Evolutionary conservation across 208 protist species (phyloP).

Genomic region (Trypanosoma cruzi): DNA sequence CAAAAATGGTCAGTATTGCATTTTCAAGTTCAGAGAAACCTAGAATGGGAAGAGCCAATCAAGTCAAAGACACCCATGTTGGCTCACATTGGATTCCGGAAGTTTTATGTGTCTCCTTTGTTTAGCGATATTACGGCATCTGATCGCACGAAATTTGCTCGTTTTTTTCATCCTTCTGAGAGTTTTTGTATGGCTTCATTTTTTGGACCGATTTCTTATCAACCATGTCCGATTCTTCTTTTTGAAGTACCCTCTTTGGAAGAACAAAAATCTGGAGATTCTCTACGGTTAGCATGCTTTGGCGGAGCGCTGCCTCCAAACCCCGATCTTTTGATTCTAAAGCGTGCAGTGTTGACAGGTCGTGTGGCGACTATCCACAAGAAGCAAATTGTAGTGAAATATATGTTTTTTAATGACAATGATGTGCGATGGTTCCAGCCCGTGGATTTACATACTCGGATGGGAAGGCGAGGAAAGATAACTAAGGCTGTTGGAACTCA

Average conservation of each 20-base stretch:
- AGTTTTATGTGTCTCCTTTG: constrained; percentile 91
- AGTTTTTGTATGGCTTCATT: constrained; percentile 86
- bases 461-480: constrained; percentile 95
- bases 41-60: constrained; percentile 79
- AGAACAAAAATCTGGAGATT: constrained; percentile 71
- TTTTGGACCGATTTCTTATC: constrained; percentile 88
- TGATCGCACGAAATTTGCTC: constrained; percentile 84
- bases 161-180: constrained; percentile 85
- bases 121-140: constrained; percentile 85
- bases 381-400: constrained; percentile 95
- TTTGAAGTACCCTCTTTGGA: constrained; percentile 88
- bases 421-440: constrained; percentile 98
- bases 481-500: constrained; percentile 96
- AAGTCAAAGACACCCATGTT: constrained; percentile 92
- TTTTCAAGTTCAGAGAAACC: constrained; percentile 75
- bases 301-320: constrained; percentile 80
- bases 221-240: constrained; percentile 82
- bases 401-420: constrained; percentile 95
- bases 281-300: constrained; percentile 76
- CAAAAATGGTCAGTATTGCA: constrained; percentile 93
- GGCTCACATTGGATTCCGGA: constrained; percentile 88
- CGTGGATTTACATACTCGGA: constrained; percentile 96
- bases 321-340: constrained; percentile 82
- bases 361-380: constrained; percentile 91
- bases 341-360: constrained; percentile 75